Base-by-base conservation (phyloP, 208 protist genomes). In the Leishmania turanica region DNA sequence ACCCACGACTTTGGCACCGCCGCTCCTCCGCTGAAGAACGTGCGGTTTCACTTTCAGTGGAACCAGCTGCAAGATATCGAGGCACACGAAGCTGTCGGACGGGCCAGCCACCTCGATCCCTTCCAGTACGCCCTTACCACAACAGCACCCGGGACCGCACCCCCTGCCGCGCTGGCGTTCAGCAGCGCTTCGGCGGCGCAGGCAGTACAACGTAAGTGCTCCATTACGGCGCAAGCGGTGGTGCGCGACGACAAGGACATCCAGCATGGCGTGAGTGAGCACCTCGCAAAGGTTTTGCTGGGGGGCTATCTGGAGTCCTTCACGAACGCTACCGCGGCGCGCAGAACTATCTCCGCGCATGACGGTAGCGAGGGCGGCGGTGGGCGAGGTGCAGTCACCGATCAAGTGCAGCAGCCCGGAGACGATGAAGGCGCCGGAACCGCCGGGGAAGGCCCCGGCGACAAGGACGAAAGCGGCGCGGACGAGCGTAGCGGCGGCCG, bases 41-140 rank as follows among this genome's bases (percentile, higher is more conserved):
- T 97, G 40, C 27, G 70, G 42, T 93, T 94, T 62, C 85, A 79
- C 77, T 92, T 96, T 78, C 84, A 89, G 71, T 95, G 91, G 93
- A 87, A 87, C n/a, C 87, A 92, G 71, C 84, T 97, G 74, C 84
- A 87, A 45, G 93, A 96, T 60, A 81, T 88, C 31, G 92, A 95
- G 60, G 86, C 87, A 24, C 88, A 91, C 31, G 93, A 93, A 66
- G 31, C 56, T 65, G 56, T 37, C 56, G 81, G 77, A 5, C 77
- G 78, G 24, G 49, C 65, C 54, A 81, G 84, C 62, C 79, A 82
- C 45, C 77, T 88, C 53, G 77, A 82, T 62, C 84, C 84, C 17
- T 88, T 88, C 51, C 77, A 79, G 5, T 82, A 84, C 49, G 64
- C 84, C 62, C 34, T 75, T 47, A 13, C 69, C 45, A 17, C 42